Evolutionary conservation across 495 filamentous ascomycete genomes (phyloP), one percentile per base, ranked within the genome.

Genomic region (Delitschia confertaspora): DNA sequence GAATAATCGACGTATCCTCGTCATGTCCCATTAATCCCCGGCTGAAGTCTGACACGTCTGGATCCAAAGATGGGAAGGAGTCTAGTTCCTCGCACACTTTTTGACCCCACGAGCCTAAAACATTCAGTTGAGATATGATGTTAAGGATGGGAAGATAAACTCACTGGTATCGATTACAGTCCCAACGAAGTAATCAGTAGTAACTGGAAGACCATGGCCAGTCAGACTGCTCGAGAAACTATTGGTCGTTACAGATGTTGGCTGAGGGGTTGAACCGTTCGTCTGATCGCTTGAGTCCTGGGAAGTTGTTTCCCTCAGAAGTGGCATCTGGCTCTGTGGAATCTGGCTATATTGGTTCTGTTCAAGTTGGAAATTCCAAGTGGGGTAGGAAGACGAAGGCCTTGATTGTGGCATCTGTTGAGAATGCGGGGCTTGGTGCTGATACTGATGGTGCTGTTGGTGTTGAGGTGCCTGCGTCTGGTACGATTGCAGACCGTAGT

Each of bases 1-100:
- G 50, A 33, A 62, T 56, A 23, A 62, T 58, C 9, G 57, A 40
- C 3, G 53, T 60, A 27, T 60, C 52, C 20, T 62, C 50, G 22
- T 59, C 56, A 26, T 52, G 58, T 9, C 44, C 46, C 35, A 53
- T 49, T 3, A 56, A 33, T 13, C 50, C 39, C 3, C 57, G 57
- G 20, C 31, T 45, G 33, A 55, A 45, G 17, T 62, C 59, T 11
- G 46, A 14, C 33, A 53, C 33, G 36, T 60, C 57, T 42, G 54
- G 46, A 42, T 62, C 57, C 40, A 57, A 18, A 22, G 46, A 55
- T 24, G 57, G 47, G 38, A 60, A 60, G 31, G 45, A 44, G 6
- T 56, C 55, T 39, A 60, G 26, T 31, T 59, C 57, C 33, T 57
- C 45, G 46, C 46, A 55, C 8, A 45, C 43, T 45, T 60, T 62